These are phyloP conservation scores for Dryas alaskensis DNA, from an alignment of 306 rosid species.

Conservation along the genomic window DNA sequence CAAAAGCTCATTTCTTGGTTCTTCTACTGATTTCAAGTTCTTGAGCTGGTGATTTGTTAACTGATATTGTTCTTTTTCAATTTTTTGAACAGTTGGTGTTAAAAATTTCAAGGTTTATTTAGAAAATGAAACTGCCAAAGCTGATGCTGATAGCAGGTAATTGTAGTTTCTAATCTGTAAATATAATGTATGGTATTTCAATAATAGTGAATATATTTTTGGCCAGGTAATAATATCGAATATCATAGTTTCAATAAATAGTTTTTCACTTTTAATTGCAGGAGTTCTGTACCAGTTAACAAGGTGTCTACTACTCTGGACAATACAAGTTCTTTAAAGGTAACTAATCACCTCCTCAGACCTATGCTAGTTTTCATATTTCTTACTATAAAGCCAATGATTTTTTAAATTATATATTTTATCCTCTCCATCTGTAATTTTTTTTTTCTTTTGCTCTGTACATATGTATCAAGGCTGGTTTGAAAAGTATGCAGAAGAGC, in stretches of 20 bases:
- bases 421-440: slow-evolving; percentile 12
- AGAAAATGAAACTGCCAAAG: slow-evolving; percentile 41
- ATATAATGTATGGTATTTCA: background rate
- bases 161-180: slow-evolving; percentile 1
- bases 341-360: slow-evolving; percentile 25
- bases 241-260: background rate
- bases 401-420: slow-evolving; percentile 7
- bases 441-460: background rate
- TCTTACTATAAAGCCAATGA: background rate
- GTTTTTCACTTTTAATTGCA: slow-evolving; percentile 18
- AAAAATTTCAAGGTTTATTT: slow-evolving; percentile 48
- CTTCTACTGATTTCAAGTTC: slow-evolving; percentile 9
- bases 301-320: slow-evolving; percentile 36
- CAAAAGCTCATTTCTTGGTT: background rate
- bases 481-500: slow-evolving; percentile 42
- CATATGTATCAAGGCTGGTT: slow-evolving; percentile 40
- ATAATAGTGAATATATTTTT: background rate
- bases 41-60: background rate
- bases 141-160: slow-evolving; percentile 40
- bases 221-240: too few species aligned
- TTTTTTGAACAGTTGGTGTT: slow-evolving; percentile 33
- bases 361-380: background rate
- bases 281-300: slow-evolving; percentile 32
- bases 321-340: slow-evolving; percentile 43
- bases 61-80: background rate